A percentile compares a stretch with the other conserved stretches of the same genome.
Conservation (phyloP, 495 filamentous ascomycete genomes). For the Cladorrhinum samala region DNA sequence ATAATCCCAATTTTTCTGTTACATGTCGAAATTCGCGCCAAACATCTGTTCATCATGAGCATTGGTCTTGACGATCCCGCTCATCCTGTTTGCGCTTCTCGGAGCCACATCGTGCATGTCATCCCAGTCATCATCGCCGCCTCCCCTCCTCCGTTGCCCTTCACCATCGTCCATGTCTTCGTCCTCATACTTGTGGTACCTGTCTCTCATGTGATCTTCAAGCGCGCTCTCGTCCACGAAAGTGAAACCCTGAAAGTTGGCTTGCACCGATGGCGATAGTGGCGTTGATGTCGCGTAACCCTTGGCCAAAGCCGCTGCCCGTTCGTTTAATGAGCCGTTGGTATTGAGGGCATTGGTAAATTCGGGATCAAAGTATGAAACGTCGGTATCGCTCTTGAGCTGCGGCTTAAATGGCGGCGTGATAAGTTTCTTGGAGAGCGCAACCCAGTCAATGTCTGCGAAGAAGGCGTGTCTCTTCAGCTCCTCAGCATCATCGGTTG, state of each 20-base stretch:
- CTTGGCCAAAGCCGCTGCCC: conserved; percentile 72
- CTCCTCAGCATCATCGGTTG: conserved; percentile 86
- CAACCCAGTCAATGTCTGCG: conserved; percentile 85
- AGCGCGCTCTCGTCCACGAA: conserved; percentile 97
- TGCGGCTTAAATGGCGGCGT: conserved; percentile 98
- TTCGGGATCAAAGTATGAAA: conserved; percentile 96
- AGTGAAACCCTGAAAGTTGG: conserved; percentile 96
- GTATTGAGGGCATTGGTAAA: conserved; percentile 91
- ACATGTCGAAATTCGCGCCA: conserved; percentile 63
- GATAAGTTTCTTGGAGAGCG: conserved; percentile 77
- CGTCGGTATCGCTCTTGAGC: conserved; percentile 88
- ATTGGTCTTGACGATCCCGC: conserved; percentile 60
- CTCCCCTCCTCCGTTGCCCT: conserved; percentile 27
- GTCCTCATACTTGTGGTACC: conserved; percentile 63
- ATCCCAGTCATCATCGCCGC: conserved; percentile 41
- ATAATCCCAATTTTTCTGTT: too few species aligned
- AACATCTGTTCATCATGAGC: conserved; percentile 66
- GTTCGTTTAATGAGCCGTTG: conserved; percentile 79
- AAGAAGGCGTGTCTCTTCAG: conserved; percentile 95
- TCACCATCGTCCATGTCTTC: conserved; percentile 49
- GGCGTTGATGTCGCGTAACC: conserved; percentile 80
- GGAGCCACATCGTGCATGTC: conserved; percentile 38
- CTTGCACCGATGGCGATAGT: conserved; percentile 88
- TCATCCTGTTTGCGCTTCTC: conserved; percentile 57
- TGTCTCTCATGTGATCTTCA: conserved; percentile 73